Evolutionary conservation across 805 yeast species (phyloP).

Genomic region (Monosporozyma solicola): DNA sequence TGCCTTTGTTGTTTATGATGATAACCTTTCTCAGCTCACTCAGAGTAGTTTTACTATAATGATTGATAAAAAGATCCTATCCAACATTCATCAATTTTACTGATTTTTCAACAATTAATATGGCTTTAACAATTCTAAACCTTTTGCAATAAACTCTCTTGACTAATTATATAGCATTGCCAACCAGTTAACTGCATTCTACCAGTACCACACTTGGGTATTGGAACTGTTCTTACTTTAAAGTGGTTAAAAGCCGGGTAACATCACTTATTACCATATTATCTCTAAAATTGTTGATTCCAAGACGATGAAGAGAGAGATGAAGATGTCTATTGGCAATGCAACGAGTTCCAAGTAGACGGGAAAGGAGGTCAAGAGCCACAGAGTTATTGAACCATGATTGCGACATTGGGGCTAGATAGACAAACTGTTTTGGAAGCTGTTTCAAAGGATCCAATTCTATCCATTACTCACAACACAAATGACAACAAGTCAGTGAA

Average conservation of each 20-base stretch:
- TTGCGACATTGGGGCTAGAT: background rate
- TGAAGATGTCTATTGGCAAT: too few species aligned
- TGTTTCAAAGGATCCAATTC: background rate
- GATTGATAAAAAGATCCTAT: conserved; percentile 33
- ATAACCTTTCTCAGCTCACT: conserved; percentile 37
- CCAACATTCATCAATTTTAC: conserved; percentile 35
- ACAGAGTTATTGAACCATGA: background rate
- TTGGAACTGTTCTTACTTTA: background rate
- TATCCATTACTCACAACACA: background rate
- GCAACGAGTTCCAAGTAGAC: too few species aligned
- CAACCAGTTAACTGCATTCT: too few species aligned
- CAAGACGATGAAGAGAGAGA: background rate
- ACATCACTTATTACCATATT: background rate
- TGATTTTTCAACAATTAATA: conserved; percentile 14
- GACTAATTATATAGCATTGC: too few species aligned
- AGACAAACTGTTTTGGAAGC: background rate
- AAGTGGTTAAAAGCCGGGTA: background rate
- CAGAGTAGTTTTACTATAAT: conserved; percentile 24
- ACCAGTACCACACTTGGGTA: too few species aligned
- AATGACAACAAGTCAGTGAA: background rate
- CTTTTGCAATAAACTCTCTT: too few species aligned
- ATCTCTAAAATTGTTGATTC: background rate
- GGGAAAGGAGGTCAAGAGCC: too few species aligned
- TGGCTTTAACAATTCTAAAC: background rate
- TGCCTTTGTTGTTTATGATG: conserved; percentile 25